phyloP scores from a whole-genome alignment of 2,329 filamentous ascomycete genomes.

The Neocucurbitaria cava region DNA sequence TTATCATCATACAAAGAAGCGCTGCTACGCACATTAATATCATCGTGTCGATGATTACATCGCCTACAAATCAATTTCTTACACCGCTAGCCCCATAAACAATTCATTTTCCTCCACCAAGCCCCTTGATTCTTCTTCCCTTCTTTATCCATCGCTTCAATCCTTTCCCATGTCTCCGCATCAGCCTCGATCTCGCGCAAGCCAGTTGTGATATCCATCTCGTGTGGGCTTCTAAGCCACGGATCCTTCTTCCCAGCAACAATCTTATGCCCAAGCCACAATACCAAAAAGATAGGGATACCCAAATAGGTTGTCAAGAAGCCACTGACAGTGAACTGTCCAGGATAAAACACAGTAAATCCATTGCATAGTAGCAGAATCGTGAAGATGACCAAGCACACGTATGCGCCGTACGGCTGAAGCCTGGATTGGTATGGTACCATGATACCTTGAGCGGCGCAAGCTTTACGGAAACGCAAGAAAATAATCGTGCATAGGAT shows the following conservation, averaged over 20 bases:
- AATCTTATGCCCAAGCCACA: slow-evolving; percentile 22
- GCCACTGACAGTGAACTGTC: slow-evolving; percentile 66
- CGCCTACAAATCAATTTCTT: no score
- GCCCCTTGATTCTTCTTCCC: neutral
- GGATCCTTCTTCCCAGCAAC: slow-evolving; percentile 48
- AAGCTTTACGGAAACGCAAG: slow-evolving; percentile 37
- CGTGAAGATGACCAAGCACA: slow-evolving; percentile 62
- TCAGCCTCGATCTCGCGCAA: slow-evolving; percentile 5
- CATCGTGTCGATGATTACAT: no score
- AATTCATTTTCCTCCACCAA: slow-evolving; percentile 2
- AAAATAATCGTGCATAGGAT: slow-evolving; percentile 33
- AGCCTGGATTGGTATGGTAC: slow-evolving; percentile 60
- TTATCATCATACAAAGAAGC: no score
- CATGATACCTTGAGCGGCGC: slow-evolving; percentile 36
- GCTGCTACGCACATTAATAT: no score
- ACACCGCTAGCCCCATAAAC: neutral
- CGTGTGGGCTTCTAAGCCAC: slow-evolving; percentile 55
- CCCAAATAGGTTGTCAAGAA: slow-evolving; percentile 70
- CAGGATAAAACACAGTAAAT: slow-evolving; percentile 69
- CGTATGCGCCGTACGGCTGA: slow-evolving; percentile 70
- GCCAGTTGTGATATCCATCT: slow-evolving; percentile 59
- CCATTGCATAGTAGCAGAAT: slow-evolving; percentile 75
- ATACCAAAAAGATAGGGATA: slow-evolving; percentile 21
- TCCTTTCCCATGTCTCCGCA: slow-evolving; percentile 1
- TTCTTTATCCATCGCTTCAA: slow-evolving; percentile 1